These are phyloP conservation scores for Apiospora kogelbergensis DNA, from an alignment of 2,329 filamentous ascomycete species.

Conservation along the genomic window DNA sequence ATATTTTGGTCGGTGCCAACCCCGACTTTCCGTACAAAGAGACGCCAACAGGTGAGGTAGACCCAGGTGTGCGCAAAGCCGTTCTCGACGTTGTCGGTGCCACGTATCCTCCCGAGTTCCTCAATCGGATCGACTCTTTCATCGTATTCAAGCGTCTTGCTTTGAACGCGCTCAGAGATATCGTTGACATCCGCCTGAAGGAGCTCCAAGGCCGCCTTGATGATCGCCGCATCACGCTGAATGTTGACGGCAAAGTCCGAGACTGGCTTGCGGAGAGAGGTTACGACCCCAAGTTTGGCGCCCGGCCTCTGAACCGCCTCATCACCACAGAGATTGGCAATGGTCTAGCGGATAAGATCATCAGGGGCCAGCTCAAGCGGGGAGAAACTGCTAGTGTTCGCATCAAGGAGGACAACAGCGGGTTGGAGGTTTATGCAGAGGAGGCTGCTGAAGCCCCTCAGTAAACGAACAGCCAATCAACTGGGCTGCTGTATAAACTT, in stretches of 20 bases:
- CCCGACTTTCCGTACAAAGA: slow-evolving; percentile 63
- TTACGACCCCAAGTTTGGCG: slow-evolving; percentile 90
- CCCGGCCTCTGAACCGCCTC: slow-evolving; percentile 84
- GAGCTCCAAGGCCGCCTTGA: slow-evolving; percentile 83
- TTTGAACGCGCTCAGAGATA: slow-evolving; percentile 76
- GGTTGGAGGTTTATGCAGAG: slow-evolving; percentile 48
- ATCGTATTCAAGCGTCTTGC: slow-evolving; percentile 92
- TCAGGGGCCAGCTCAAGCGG: slow-evolving; percentile 75
- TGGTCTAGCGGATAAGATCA: slow-evolving; percentile 85
- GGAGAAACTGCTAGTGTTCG: slow-evolving; percentile 73
- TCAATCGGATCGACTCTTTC: slow-evolving; percentile 96
- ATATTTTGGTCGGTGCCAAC: slow-evolving; percentile 81
- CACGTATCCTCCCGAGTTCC: slow-evolving; percentile 84
- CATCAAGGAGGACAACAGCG: slow-evolving; percentile 62
- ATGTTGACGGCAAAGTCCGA: slow-evolving; percentile 70
- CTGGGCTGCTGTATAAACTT: neutral
- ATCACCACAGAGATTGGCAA: slow-evolving; percentile 91
- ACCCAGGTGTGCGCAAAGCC: slow-evolving; percentile 69
- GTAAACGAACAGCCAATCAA: neutral
- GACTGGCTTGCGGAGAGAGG: slow-evolving; percentile 86
- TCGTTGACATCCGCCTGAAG: slow-evolving; percentile 85
- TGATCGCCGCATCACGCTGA: slow-evolving; percentile 77
- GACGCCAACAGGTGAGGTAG: slow-evolving; percentile 66
- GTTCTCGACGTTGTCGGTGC: slow-evolving; percentile 85
- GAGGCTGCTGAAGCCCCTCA: slow-evolving; percentile 10